Base-by-base conservation (phyloP, 306 rosid genomes). In the Cicer cuneatum region DNA sequence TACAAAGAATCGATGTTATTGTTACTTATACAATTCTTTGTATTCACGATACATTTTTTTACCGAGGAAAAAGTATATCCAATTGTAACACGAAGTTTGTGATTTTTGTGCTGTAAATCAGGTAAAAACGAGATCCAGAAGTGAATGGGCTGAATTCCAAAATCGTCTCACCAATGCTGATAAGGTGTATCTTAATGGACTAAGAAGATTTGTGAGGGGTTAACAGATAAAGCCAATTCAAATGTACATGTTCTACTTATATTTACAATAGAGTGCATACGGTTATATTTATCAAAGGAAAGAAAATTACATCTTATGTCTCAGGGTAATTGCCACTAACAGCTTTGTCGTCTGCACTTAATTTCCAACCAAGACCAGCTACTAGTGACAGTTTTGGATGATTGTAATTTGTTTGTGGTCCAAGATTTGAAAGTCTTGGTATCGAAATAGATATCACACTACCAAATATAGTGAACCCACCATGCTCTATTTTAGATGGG, bases 61-160 rank as follows among this genome's bases (percentile, higher is more conserved):
- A 33, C 15, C 2, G 29, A 59, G 16, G 12, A 57, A 21, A 21
- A 48, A n/a, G 54, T 10, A 11, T 5, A 11, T 57, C 14, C 1
- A 57, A 12, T 14, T 6, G 38, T 21, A 39, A 43, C 63, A 42
- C 7, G 7, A 6, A 58, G 52, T 59, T 58, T 29, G 24, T 13
- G 7, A 38, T 66, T 66, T 66, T 63, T 53, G 57, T 77, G 10
- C 45, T 62, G 83, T 52, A 73, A 57, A 43, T 57, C 53, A 94
- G 98, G 98, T 94, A 5, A 87, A 87, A 91, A 72, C 81, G 43
- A 86, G 98, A 75, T 94, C 97, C 87, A 83, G 78, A 87, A 87
- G 77, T 15, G 98, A 94, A 83, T 94, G 98, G 98, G 89, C 95
- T 2, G 85, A 86, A 83, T 94, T 94, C 77, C 96, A 87, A 72